Percentiles rank a stretch among this genome's conserved stretches.
These are phyloP conservation scores for Piloderma croceum DNA, from an alignment of 768 basidiomycete species.

Conservation along the genomic window DNA sequence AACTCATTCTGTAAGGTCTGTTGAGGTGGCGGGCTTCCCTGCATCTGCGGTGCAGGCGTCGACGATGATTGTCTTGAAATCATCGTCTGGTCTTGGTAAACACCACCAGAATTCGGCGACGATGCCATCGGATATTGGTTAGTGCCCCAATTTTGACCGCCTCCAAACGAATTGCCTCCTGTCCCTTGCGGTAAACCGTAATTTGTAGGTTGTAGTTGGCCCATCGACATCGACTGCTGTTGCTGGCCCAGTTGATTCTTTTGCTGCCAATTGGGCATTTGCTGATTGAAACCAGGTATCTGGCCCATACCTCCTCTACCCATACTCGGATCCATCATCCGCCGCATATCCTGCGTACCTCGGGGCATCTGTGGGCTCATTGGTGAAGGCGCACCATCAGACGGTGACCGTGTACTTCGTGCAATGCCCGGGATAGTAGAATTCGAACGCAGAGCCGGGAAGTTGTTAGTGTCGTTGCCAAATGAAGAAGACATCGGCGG, in stretches of 20 bases:
- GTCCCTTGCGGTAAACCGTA: too few relatives aligned
- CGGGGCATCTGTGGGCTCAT: slow-evolving; percentile 39
- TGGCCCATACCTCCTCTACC: too few relatives aligned
- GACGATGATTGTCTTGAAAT: slow-evolving; percentile 46
- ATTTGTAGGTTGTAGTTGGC: slow-evolving; percentile 17
- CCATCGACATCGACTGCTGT: slow-evolving; percentile 27
- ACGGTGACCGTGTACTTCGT: slow-evolving; percentile 69
- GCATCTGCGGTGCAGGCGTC: slow-evolving; percentile 43
- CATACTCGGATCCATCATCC: too few relatives aligned
- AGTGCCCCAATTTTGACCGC: slow-evolving; percentile 10
- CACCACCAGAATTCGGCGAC: slow-evolving; percentile 27
- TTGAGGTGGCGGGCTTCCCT: slow-evolving; percentile 32
- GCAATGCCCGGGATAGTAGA: slow-evolving; percentile 68
- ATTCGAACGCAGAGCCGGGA: slow-evolving; percentile 53
- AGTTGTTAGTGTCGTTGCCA: slow-evolving; percentile 33
- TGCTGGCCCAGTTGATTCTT: slow-evolving; percentile 25
- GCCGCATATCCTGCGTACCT: too few relatives aligned
- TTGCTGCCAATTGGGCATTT: too few relatives aligned
- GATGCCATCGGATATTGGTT: slow-evolving; percentile 35
- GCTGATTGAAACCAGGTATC: too few relatives aligned
- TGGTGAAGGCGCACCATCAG: slow-evolving; percentile 51
- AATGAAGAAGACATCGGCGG: slow-evolving; percentile 42
- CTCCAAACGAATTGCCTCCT: slow-evolving; percentile 20
- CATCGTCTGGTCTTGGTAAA: slow-evolving; percentile 27
- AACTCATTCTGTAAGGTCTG: slow-evolving; percentile 42